Evolutionary conservation across 2,329 filamentous ascomycete genomes (phyloP), one percentile per base, ranked within the genome.

Genomic region (Zymoseptoria pseudotritici): DNA sequence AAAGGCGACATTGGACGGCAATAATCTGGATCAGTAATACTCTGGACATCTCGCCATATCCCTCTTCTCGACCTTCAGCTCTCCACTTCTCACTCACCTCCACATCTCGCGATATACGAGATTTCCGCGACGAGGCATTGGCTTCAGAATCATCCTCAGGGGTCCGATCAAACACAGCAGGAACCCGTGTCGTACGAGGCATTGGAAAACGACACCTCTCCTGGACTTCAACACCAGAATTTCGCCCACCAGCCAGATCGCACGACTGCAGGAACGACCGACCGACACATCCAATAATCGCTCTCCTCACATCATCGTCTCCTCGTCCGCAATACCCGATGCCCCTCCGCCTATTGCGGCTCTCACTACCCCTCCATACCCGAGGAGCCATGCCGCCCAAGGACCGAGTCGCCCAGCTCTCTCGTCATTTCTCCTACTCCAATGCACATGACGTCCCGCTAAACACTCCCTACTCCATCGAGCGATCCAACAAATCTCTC

Each of bases 391-490:
- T 79, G 72, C 77, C 77, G 71, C 77, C 70, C 53, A 63, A 64
- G 49, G 67, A 72, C 73, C 70, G 76, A 76, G 66, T 76, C 71
- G 69, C 76, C 73, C 80, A 86, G 73, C 82, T 87, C 72, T 81
- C 82, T 66, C 80, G 82, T 73, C 84, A 87, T 70, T 77, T 87
- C 65, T 79, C 82, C 69, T 75, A 80, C 67, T 74, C 79, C 66
- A 79, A 78, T 66, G 77, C 82, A 61, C 75, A 81, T 70, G 65
- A 66, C 54, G 78, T 84, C 63, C 80, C 83, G 62, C 74, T 86
- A 59, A 86, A 86, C 74, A 86, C 84, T 22, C 83, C 83, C 58
- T 86, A 83, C 73, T 84, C 82, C 67, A 82, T 81, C 70, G 82
- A 86, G 73, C 79, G 83, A 68, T 74, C 76, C 65, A 75, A 76